phyloP scores from a whole-genome alignment of 441 rosid species.

The Oxalis stricta region DNA sequence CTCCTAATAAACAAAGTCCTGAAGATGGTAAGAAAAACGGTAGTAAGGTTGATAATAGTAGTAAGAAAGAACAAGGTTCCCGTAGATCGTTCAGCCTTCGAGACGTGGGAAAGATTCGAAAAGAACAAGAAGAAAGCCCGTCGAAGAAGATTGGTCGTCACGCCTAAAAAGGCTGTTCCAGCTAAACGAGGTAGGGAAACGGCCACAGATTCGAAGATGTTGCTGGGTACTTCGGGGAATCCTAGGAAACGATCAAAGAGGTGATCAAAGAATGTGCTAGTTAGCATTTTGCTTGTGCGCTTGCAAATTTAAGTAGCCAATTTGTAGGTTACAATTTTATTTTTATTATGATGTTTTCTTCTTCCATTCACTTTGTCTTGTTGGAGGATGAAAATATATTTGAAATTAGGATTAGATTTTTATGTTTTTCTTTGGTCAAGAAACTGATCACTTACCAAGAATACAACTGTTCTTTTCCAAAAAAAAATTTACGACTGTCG shows the following conservation, averaged over 20 bases:
- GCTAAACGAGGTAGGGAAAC: slow-evolving; percentile 19
- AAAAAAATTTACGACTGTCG: no score
- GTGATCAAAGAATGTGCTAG: no score
- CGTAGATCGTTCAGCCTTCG: slow-evolving; percentile 12
- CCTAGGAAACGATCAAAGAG: slow-evolving; percentile 29
- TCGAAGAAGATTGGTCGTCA: slow-evolving; percentile 4
- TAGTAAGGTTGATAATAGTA: slow-evolving; percentile 12
- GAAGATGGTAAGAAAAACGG: slow-evolving; percentile 15
- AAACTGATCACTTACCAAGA: no score
- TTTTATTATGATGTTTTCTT: neutral
- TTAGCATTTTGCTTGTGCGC: no score
- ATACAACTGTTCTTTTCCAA: no score
- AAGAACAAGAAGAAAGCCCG: slow-evolving; percentile 11
- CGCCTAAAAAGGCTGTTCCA: slow-evolving; percentile 10
- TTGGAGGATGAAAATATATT: no score
- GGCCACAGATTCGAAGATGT: slow-evolving; percentile 22
- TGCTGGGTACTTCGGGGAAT: slow-evolving; percentile 11
- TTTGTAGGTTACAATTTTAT: neutral
- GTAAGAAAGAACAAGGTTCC: slow-evolving; percentile 11
- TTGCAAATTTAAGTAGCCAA: neutral
- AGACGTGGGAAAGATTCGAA: slow-evolving; percentile 12
- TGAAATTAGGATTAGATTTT: no score
- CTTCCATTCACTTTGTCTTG: neutral
- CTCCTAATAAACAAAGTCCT: slow-evolving; percentile 13
- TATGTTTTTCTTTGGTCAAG: no score